Base-by-base conservation (phyloP, 2,329 filamentous ascomycete genomes). In the Albifimbria verrucaria region DNA sequence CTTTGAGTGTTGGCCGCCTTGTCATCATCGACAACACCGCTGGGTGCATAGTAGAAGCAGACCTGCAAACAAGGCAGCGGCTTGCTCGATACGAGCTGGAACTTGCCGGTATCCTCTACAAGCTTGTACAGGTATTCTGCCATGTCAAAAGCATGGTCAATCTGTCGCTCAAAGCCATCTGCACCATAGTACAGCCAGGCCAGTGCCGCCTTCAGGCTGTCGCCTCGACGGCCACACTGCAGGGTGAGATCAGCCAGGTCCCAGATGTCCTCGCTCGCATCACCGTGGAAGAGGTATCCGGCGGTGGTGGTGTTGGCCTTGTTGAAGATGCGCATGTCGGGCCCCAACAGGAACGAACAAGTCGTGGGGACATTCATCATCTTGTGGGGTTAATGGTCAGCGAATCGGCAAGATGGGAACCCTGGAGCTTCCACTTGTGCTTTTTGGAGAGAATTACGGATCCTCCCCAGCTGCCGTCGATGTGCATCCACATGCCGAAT, bases 331-430 rank as follows among this genome's bases (percentile, higher is more conserved):
- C 79, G 77, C 65, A 95, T 72, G 67, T 97, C 92, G 2, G 82
- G 81, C 0, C 84, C 87, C 12, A 99, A 80, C 4, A 99, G 80
- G 74, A 96, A 97, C 0, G 88, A 92, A 73, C 92, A 97, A 0
- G 92, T 96, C 41, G 95, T 76, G 0, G 94, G 93, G 3, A 91
- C 89, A 54, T 90, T 90, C 66, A 97, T 82, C 94, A 97, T 97
- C 75, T 97, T 97, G 75, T 99, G 94, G 53, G 92, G 70, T 96
- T 97, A 51, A 96, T 82, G 2, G 92, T 90, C 39, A 97, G 77
- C 15, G 86, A 90, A 70, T 97, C 82, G 10, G 92, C 94, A 41
- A 87, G 78, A 44, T 92, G 79, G 2, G 81, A 77, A 15, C 93
- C 93, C 1, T 75, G 69, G 10, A 97, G 74, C 65, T 91, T 89